phyloP scores from a whole-genome alignment of 371 early-diverging fungal genomes.

The Agmasoma carcini region DNA sequence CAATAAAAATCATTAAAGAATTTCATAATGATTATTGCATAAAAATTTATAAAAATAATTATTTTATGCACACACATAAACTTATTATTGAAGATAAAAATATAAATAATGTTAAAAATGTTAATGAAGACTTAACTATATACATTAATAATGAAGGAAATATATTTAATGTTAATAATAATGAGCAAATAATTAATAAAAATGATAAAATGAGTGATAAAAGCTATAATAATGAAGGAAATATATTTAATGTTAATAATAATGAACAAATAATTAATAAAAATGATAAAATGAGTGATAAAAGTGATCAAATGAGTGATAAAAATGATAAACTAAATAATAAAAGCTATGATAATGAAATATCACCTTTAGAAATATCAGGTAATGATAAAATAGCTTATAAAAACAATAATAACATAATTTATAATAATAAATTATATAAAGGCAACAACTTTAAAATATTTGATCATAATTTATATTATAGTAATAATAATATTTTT shows the following conservation, averaged over 20 bases:
- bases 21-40: no score
- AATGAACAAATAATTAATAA: background rate
- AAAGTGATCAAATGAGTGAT: background rate
- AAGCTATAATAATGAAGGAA: background rate
- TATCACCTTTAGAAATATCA: background rate
- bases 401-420: background rate
- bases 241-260: background rate
- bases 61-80: no score
- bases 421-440: background rate
- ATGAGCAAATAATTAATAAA: background rate
- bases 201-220: background rate
- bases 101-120: no score
- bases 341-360: background rate
- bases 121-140: no score
- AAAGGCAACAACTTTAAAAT: no score
- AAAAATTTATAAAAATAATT: no score
- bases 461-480: no score
- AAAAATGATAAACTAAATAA: background rate
- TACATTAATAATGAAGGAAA: background rate
- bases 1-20: no score
- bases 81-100: no score
- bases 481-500: no score
- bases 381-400: background rate
- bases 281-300: background rate
- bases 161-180: background rate